Evolutionary conservation across 1,284 basidiomycete genomes (phyloP).

Genomic region (Phellinidium pouzarii): DNA sequence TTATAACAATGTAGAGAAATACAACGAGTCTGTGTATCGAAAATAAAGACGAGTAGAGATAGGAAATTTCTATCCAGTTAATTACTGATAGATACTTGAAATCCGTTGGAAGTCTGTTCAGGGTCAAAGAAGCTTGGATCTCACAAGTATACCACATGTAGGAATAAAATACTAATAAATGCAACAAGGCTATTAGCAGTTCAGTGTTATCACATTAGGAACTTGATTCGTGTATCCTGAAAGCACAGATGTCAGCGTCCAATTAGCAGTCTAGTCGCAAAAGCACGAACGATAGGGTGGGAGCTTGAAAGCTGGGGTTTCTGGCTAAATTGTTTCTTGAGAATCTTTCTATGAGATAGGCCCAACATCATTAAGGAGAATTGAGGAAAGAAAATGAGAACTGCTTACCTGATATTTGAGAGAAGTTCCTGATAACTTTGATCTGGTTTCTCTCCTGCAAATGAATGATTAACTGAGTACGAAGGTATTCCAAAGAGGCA

Average conservation of each 20-base stretch:
- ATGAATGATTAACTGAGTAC: neutral
- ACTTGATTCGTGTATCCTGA: conserved; percentile 6
- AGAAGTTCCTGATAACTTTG: conserved; percentile 75
- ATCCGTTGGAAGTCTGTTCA: too few relatives aligned
- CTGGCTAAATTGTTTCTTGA: conserved; percentile 65
- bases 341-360: conserved; percentile 34
- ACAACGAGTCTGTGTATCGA: too few relatives aligned
- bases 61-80: too few relatives aligned
- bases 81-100: too few relatives aligned
- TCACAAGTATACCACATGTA: too few relatives aligned
- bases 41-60: too few relatives aligned
- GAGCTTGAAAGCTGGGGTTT: conserved; percentile 75
- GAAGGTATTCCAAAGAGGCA: conserved; percentile 4
- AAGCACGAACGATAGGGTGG: conserved; percentile 57
- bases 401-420: conserved; percentile 53
- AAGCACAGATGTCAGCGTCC: neutral
- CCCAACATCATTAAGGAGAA: neutral
- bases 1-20: too few relatives aligned
- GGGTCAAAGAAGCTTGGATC: too few relatives aligned
- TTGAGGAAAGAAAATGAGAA: neutral
- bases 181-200: neutral
- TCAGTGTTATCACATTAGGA: neutral
- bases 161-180: neutral
- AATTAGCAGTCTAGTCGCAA: neutral
- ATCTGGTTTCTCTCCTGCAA: conserved; percentile 48